Percentiles rank a stretch among this genome's conserved stretches.
Evolutionary conservation across 148 eudicot genomes (phyloP).

Genomic region (Chenopodium suecicum): DNA sequence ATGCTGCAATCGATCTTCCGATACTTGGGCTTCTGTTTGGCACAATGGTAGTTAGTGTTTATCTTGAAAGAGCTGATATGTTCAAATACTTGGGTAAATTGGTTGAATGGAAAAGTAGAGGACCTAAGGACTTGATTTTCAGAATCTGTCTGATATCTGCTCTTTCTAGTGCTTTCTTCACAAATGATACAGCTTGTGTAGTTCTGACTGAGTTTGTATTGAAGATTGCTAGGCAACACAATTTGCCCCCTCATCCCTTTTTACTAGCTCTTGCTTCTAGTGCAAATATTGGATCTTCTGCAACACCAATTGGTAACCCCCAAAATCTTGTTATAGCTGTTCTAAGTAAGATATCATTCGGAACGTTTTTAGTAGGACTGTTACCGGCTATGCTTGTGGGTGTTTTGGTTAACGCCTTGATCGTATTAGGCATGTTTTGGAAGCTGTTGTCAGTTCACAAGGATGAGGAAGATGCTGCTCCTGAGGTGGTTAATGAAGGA

Average conservation of each 20-base stretch:
- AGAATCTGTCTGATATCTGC: conserved; percentile 81
- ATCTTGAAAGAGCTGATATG: conserved; percentile 94
- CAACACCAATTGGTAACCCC: conserved; percentile 73
- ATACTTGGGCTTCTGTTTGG: conserved; percentile 85
- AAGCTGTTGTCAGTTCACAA: conserved; percentile 60
- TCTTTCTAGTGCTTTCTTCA: conserved; percentile 82
- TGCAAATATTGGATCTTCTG: conserved; percentile 88
- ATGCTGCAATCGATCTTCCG: conserved; percentile 84
- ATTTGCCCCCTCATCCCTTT: conserved; percentile 84
- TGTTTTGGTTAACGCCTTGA: conserved; percentile 41
- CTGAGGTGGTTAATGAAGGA: conserved; percentile 55
- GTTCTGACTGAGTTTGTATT: conserved; percentile 85
- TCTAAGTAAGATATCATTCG: conserved; percentile 42
- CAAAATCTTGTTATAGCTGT: conserved; percentile 54
- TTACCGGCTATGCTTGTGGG: conserved; percentile 56
- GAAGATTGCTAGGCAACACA: conserved; percentile 77
- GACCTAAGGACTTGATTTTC: conserved; percentile 77
- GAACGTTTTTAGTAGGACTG: conserved; percentile 35
- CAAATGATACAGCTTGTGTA: conserved; percentile 83
- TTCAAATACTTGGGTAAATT: conserved; percentile 77
- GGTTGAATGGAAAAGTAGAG: conserved; percentile 63
- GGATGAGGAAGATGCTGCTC: conserved; percentile 57
- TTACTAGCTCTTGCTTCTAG: conserved; percentile 84
- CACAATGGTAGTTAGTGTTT: conserved; percentile 93
- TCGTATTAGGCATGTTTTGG: conserved; percentile 71